Percentiles rank a stretch among this genome's conserved stretches.
Conservation (phyloP, 2,329 filamentous ascomycete species). For the Exophiala dermatitidis region DNA sequence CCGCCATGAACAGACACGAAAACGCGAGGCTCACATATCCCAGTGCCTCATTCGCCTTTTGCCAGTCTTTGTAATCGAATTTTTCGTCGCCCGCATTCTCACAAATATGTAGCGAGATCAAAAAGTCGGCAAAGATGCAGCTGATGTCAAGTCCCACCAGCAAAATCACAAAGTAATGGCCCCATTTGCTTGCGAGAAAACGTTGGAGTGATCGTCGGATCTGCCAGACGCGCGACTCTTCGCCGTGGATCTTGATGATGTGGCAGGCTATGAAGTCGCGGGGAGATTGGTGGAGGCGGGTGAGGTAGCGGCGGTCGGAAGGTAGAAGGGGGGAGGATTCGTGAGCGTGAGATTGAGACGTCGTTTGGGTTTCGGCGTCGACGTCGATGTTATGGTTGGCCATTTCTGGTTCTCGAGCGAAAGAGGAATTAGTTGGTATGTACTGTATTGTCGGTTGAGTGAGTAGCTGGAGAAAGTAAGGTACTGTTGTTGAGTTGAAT, state of each 20-base stretch:
- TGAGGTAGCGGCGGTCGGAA: not conserved
- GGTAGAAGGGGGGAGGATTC: not conserved
- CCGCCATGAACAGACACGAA: constrained; percentile 58
- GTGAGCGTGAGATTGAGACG: not conserved
- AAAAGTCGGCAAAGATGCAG: constrained; percentile 48
- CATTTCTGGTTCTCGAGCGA: not conserved
- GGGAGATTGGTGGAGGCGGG: not conserved
- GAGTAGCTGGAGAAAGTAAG: too few relatives aligned
- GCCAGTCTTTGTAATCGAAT: constrained; percentile 28
- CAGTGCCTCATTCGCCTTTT: constrained; percentile 39
- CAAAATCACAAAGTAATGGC: constrained; percentile 45
- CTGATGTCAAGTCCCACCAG: constrained; percentile 46
- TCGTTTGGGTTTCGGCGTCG: not conserved
- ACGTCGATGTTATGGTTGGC: not conserved
- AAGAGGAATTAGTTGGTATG: too few relatives aligned
- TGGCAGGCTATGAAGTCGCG: constrained; percentile 1
- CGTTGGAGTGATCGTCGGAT: constrained; percentile 26
- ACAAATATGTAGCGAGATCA: constrained; percentile 46
- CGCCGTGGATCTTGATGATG: constrained; percentile 27
- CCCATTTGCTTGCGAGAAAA: constrained; percentile 41
- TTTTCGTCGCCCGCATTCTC: constrained; percentile 31
- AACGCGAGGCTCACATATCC: constrained; percentile 51
- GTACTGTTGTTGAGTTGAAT: too few relatives aligned
- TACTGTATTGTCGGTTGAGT: too few relatives aligned
- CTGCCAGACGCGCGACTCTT: constrained; percentile 24